Evolutionary conservation across 2,329 filamentous ascomycete genomes (phyloP).

Genomic region (Beauveria brongniartii): DNA sequence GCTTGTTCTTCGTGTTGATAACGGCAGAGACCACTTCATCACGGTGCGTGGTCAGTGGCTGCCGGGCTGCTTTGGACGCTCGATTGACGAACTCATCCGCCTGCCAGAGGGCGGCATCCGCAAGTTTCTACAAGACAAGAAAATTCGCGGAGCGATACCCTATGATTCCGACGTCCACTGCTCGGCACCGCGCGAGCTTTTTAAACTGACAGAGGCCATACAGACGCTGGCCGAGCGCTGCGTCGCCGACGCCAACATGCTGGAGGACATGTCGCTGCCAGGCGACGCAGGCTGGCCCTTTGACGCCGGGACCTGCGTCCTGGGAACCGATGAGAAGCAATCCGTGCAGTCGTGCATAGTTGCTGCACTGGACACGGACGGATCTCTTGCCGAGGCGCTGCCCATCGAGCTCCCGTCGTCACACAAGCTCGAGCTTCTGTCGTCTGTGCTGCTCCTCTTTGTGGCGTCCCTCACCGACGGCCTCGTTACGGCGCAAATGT

Average conservation of each 20-base stretch:
- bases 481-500: constrained; percentile 62
- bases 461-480: constrained; percentile 70
- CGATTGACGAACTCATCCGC: constrained; percentile 79
- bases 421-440: constrained; percentile 65
- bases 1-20: constrained; percentile 72
- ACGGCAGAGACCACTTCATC: constrained; percentile 87
- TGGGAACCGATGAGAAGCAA: constrained; percentile 18
- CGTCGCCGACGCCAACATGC: constrained; percentile 54
- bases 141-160: constrained; percentile 41
- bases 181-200: constrained; percentile 82
- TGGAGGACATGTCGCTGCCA: constrained; percentile 45
- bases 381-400: constrained; percentile 52
- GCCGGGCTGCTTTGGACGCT: constrained; percentile 74
- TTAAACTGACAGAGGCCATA: constrained; percentile 77
- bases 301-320: constrained; percentile 31
- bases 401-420: constrained; percentile 53
- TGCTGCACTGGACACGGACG: constrained; percentile 67
- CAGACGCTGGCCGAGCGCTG: constrained; percentile 48
- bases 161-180: constrained; percentile 55
- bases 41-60: constrained; percentile 72
- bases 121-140: constrained; percentile 31
- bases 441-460: constrained; percentile 66
- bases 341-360: constrained; percentile 33
- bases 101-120: constrained; percentile 77
- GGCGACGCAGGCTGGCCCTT: constrained; percentile 54